Percentiles rank a stretch among this genome's conserved stretches.
phyloP scores from a whole-genome alignment of 2,329 filamentous ascomycete genomes.

The Lachnellula suecica region DNA sequence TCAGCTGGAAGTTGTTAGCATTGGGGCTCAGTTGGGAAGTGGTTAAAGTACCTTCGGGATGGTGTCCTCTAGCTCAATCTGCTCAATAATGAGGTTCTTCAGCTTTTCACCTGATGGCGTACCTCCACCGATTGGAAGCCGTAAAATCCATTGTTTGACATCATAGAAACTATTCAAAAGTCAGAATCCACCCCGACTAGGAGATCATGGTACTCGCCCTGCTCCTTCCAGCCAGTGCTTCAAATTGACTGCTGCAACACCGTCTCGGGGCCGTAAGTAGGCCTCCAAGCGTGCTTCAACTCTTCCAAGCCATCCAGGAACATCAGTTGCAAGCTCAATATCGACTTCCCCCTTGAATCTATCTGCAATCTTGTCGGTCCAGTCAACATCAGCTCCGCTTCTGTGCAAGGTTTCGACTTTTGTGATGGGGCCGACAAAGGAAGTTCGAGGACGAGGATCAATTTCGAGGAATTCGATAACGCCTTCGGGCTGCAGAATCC shows the following conservation, averaged over 20 bases:
- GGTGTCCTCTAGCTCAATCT: conserved; percentile 21
- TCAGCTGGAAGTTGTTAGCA: conserved; percentile 17
- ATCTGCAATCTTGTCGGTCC: conserved; percentile 28
- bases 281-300: conserved; percentile 27
- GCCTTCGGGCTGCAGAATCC: conserved; percentile 29
- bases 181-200: too few species aligned
- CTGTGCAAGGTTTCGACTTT: conserved; percentile 9
- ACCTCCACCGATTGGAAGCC: conserved; percentile 25
- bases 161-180: conserved; percentile 32
- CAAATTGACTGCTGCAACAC: conserved; percentile 27
- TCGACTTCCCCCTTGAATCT: conserved; percentile 25
- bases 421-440: conserved; percentile 1
- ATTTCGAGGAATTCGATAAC: conserved; percentile 33
- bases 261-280: conserved; percentile 25
- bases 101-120: conserved; percentile 20
- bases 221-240: conserved; percentile 31
- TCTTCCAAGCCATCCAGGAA: conserved; percentile 28
- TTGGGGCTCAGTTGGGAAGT: neutral
- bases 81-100: conserved; percentile 21
- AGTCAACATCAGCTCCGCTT: conserved; percentile 22
- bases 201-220: too few species aligned
- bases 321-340: conserved; percentile 22
- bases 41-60: conserved; percentile 21
- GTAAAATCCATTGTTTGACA: conserved; percentile 27
- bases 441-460: conserved; percentile 27